Conservation (phyloP, 306 rosid species). For the Casuarina cunninghamiana region DNA sequence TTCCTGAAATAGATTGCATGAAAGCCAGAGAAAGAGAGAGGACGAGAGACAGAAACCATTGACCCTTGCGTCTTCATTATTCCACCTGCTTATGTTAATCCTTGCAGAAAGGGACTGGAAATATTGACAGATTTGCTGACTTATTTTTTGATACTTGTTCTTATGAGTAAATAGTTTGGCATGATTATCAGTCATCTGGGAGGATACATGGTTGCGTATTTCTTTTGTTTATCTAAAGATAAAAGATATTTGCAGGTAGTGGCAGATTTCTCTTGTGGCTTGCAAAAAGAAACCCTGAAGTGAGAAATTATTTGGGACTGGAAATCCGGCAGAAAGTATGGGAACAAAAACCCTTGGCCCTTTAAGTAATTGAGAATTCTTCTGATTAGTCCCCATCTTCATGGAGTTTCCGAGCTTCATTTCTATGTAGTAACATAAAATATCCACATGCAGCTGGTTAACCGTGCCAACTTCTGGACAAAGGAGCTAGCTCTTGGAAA, state of each 20-base stretch:
- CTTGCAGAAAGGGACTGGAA: neutral
- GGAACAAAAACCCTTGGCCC: constrained; percentile 20
- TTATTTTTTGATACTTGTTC: too few species aligned
- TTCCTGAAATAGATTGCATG: neutral
- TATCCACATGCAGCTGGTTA: constrained; percentile 66
- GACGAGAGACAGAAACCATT: too few species aligned
- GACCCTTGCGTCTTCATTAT: too few species aligned
- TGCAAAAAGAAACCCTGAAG: constrained; percentile 62
- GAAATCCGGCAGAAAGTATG: constrained; percentile 81
- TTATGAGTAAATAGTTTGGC: neutral
- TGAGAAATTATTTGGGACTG: constrained; percentile 76
- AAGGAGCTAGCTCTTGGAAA: constrained; percentile 76
- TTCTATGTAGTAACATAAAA: constrained; percentile 5
- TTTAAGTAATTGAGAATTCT: constrained; percentile 25
- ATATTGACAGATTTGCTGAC: too few species aligned
- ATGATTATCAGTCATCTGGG: constrained; percentile 13
- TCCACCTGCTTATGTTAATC: too few species aligned
- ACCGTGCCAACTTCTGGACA: constrained; percentile 78
- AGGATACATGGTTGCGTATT: constrained; percentile 1
- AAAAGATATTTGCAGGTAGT: constrained; percentile 58
- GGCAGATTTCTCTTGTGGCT: constrained; percentile 91
- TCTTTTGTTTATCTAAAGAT: constrained; percentile 22
- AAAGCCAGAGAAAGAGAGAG: too few species aligned
- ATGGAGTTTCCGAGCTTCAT: neutral
- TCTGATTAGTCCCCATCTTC: constrained; percentile 20